phyloP scores from a whole-genome alignment of 169 alveolate genomes.

The Babesia divergens region DNA sequence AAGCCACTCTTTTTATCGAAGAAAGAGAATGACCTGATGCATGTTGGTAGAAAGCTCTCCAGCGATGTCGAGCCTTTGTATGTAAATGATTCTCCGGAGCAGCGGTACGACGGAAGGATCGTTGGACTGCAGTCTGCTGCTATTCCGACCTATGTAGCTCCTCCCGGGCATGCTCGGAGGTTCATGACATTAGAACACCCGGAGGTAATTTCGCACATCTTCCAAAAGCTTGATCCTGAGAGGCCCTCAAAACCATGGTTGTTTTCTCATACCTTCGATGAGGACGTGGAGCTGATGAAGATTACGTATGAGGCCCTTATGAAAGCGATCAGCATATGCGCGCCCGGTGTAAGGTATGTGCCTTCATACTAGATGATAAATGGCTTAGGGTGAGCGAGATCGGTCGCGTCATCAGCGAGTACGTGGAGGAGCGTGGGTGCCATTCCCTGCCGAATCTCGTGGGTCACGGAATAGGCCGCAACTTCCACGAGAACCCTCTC shows the following conservation, averaged over 20 bases:
- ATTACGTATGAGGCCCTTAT: slow-evolving; percentile 69
- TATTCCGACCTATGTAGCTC: slow-evolving; percentile 7
- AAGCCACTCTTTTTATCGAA: slow-evolving; percentile 1
- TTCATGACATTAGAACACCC: slow-evolving; percentile 37
- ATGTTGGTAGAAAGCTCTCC: not conserved
- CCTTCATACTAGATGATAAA: slow-evolving; percentile 6
- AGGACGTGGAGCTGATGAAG: slow-evolving; percentile 64
- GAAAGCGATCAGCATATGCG: slow-evolving; percentile 64
- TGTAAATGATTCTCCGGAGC: not conserved
- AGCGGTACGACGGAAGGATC: slow-evolving; percentile 35
- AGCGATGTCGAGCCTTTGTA: slow-evolving; percentile 11
- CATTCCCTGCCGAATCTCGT: slow-evolving; percentile 60
- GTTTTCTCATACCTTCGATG: slow-evolving; percentile 50
- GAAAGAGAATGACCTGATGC: slow-evolving; percentile 4
- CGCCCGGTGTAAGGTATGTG: slow-evolving; percentile 63
- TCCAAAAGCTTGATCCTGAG: slow-evolving; percentile 21
- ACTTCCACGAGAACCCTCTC: slow-evolving; percentile 72
- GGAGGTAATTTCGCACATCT: slow-evolving; percentile 5
- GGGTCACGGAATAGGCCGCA: slow-evolving; percentile 76
- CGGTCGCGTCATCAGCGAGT: slow-evolving; percentile 41
- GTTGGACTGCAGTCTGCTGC: slow-evolving; percentile 25
- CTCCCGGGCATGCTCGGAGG: not conserved
- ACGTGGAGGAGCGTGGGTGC: slow-evolving; percentile 21
- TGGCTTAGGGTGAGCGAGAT: slow-evolving; percentile 30
- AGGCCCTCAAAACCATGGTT: slow-evolving; percentile 49